A percentile compares a stretch with the other conserved stretches of the same genome.
phyloP scores from a whole-genome alignment of 768 basidiomycete genomes.

The Lactarius sp. region DNA sequence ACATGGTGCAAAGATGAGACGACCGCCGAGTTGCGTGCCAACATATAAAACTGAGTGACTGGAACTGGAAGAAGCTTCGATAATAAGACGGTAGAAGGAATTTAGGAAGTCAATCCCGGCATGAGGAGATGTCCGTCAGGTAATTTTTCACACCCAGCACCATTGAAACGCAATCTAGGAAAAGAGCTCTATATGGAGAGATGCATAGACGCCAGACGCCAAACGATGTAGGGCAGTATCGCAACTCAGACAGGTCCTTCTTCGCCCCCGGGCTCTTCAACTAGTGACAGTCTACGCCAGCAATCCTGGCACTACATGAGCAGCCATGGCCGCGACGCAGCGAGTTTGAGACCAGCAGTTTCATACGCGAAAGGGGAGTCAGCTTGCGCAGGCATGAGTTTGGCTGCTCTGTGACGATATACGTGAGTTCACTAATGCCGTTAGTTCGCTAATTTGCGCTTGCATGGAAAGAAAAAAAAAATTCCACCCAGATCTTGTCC shows the following conservation, averaged over 20 bases:
- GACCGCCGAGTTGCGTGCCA: not conserved
- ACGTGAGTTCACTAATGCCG: not conserved
- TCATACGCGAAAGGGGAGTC: not conserved
- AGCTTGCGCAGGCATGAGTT: not conserved
- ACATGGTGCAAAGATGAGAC: constrained; percentile 12
- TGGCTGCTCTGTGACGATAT: not conserved
- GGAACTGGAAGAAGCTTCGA: constrained; percentile 10
- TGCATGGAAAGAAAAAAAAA: constrained; percentile 5
- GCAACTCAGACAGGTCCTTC: constrained; percentile 4
- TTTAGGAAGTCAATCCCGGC: constrained; percentile 18
- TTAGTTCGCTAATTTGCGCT: constrained; percentile 14
- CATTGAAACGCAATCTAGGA: constrained; percentile 17
- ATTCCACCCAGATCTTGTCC: constrained; percentile 8
- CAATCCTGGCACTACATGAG: not conserved
- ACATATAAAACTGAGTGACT: constrained; percentile 2
- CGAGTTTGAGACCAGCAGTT: not conserved
- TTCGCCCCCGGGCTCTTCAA: not conserved
- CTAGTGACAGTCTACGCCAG: not conserved
- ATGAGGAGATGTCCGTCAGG: constrained; percentile 14
- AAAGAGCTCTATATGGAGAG: constrained; percentile 12
- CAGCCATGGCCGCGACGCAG: not conserved
- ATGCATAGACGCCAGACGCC: constrained; percentile 20
- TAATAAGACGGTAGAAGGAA: constrained; percentile 11
- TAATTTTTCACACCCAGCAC: constrained; percentile 24
- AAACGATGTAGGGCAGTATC: constrained; percentile 7